Evolutionary conservation across 75 land plant genomes (phyloP).

Genomic region (Pseudotsuga menziesii): DNA sequence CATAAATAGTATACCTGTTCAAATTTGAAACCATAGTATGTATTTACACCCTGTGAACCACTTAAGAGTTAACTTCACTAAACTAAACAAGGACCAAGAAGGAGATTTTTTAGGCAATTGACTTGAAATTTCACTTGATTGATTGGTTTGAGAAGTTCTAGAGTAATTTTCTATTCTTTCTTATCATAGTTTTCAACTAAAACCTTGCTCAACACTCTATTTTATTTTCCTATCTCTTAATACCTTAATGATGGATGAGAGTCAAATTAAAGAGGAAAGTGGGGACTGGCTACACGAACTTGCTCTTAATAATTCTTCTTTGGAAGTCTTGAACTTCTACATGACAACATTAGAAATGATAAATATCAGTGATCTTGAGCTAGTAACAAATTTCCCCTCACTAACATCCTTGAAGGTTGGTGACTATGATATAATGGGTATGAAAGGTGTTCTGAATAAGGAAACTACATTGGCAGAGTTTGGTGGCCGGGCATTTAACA

Average conservation of each 20-base stretch:
- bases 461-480: conserved; percentile 67
- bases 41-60: too few relatives aligned
- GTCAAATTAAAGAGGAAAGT: conserved; percentile 60
- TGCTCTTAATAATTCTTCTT: conserved; percentile 46
- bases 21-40: too few relatives aligned
- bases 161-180: too few relatives aligned
- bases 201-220: too few relatives aligned
- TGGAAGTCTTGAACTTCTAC: conserved; percentile 70
- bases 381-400: conserved; percentile 60
- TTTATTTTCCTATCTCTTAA: conserved; percentile 43
- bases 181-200: too few relatives aligned
- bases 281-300: conserved; percentile 86
- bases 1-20: too few relatives aligned
- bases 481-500: conserved; percentile 54
- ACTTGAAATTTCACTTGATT: too few relatives aligned
- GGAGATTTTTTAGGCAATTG: too few relatives aligned
- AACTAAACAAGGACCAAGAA: too few relatives aligned
- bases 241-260: conserved; percentile 72
- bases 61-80: too few relatives aligned
- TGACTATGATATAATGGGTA: conserved; percentile 52
- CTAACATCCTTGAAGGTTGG: conserved; percentile 64
- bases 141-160: too few relatives aligned
- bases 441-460: conserved; percentile 40
- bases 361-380: conserved; percentile 44
- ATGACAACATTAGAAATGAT: conserved; percentile 54